Percentiles rank a stretch among this genome's conserved stretches.
These are phyloP conservation scores for Lodderomyces oxycetoniae DNA, from an alignment of 1,139 yeast genomes.

Conservation along the genomic window DNA sequence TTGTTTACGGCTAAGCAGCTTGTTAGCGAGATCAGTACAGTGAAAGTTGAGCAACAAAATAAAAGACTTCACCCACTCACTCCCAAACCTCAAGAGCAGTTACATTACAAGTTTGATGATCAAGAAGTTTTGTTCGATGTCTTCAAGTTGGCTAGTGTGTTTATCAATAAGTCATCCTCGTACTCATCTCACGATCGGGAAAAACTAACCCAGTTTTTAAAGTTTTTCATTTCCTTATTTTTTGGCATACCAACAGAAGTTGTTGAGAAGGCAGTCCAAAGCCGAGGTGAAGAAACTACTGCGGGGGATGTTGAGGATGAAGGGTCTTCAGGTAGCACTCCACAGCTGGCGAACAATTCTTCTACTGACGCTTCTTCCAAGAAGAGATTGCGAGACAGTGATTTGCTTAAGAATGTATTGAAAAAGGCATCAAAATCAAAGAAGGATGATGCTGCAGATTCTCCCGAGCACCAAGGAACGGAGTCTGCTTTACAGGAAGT, in stretches of 20 bases:
- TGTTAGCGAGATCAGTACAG: slow-evolving; percentile 86
- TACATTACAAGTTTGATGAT: slow-evolving; percentile 65
- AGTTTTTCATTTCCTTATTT: slow-evolving; percentile 63
- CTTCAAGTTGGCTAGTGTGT: slow-evolving; percentile 62
- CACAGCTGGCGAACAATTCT: background rate
- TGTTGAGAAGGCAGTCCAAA: slow-evolving; percentile 24
- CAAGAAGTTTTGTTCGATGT: slow-evolving; percentile 69
- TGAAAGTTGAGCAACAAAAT: slow-evolving; percentile 79
- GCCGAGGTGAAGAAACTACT: slow-evolving; percentile 17
- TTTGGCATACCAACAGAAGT: slow-evolving; percentile 49
- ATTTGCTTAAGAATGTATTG: slow-evolving; percentile 68
- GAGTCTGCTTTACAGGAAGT: slow-evolving; percentile 35
- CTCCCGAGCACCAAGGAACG: slow-evolving; percentile 26
- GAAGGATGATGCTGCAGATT: slow-evolving; percentile 34
- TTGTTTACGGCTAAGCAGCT: slow-evolving; percentile 83
- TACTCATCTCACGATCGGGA: slow-evolving; percentile 83
- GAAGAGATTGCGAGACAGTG: slow-evolving; percentile 60
- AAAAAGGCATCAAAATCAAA: slow-evolving; percentile 56
- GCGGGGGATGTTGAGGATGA: slow-evolving; percentile 13
- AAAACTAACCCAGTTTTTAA: slow-evolving; percentile 66
- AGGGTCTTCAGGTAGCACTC: slow-evolving; percentile 9
- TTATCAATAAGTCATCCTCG: slow-evolving; percentile 61
- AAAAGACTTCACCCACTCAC: slow-evolving; percentile 81
- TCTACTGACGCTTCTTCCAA: slow-evolving; percentile 20
- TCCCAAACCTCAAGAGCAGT: slow-evolving; percentile 80